Evolutionary conservation across 1,284 basidiomycete genomes (phyloP), one percentile per base, ranked within the genome.

Genomic region (Sporisorium exsertum): DNA sequence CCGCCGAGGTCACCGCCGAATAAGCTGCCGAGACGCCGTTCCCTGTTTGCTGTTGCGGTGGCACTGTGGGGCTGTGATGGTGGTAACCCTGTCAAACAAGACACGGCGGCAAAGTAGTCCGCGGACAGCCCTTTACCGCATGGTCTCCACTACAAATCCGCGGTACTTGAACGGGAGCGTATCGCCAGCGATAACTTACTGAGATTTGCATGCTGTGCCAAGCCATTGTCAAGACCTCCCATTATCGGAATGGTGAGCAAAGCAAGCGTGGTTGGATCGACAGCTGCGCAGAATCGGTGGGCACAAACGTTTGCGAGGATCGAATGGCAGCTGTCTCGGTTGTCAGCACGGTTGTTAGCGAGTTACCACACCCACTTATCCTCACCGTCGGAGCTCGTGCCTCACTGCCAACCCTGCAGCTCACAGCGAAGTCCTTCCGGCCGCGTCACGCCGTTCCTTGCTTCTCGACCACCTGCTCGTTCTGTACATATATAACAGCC

Each of bases 61-160:
- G 10, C 45, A 2, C 45, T 27, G 46, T 47, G 46, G 46, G 2
- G 26, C 46, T 49, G 47, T n/a, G 18, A 29, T n/a, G 47, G 47
- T 50, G 49, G 49, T n/a, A 32, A 50, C 49, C 49, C 49, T 50
- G 49, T 50, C 49, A 50, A 50, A 50, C 47, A 50, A 50, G n/a
- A 20, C n/a, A n/a, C 2, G 0, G 29, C 27, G 10, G 24, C 27
- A 29, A 50, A 26, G 47, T 49, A 32, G 6, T 32, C 49, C 49
- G 49, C 49, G 49, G 49, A 32, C 27, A 50, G 29, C 13, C 27
- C 3, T 6, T 33, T 50, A 10, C 29, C 40, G 40, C 40, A 43
- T 8, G 8, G 18, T n/a, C n/a, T 43, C 40, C 29, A 32, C 12
- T n/a, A 20, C 49, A 29, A 32, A n/a, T 50, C 29, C 49, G 49